Base-by-base conservation (phyloP, 108 stramenopile genomes). In the Cyclotella baltica region DNA sequence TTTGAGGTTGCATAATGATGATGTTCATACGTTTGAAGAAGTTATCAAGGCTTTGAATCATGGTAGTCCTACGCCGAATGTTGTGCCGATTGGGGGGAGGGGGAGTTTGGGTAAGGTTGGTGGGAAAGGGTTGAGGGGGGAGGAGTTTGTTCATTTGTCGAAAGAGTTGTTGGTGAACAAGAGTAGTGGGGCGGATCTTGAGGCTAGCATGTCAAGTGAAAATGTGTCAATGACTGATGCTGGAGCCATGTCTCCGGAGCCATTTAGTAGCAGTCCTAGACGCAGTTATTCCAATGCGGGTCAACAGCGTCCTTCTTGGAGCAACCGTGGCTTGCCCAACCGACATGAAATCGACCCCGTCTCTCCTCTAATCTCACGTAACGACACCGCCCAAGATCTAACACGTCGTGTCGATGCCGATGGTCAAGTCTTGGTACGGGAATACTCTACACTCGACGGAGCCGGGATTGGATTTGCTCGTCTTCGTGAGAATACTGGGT, bases 1-100 rank as follows among this genome's bases (percentile, higher is more conserved):
- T 23, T 62, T 98, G 73, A 75, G 95, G 16, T 71, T 99, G 48
- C 96, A 97, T 86, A 98, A 99, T 80, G 98, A 99, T 78, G 98
- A 99, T 76, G 96, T 98, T 13, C 98, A 99, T 75, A 97, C 97
- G 1, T 97, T 91, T 75, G 94, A 98, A 19, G 93, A 98, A 64
- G 97, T 99, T 13, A 96, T 95, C 61, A 86, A 75, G 40, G 96
- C 96, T 1, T 76, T 99, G 59, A 78, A 71, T 46, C 43, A 35
- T 76, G 29, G 61, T 76, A 64, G 57, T 77, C 31, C n/a, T 4
- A 66, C 33, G 16, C 67, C 47, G 20, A 59, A 51, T 16, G 34
- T 23, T 15, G 75, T 83, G 11, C 81, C 81, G 9, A 37, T 76
- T 37, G 69, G 75, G 20, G 81, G 81, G 37, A 29, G 20, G 34